A percentile compares a stretch with the other conserved stretches of the same genome.
phyloP scores from a whole-genome alignment of 345 rosid genomes.

The Pelargonium nanum region DNA sequence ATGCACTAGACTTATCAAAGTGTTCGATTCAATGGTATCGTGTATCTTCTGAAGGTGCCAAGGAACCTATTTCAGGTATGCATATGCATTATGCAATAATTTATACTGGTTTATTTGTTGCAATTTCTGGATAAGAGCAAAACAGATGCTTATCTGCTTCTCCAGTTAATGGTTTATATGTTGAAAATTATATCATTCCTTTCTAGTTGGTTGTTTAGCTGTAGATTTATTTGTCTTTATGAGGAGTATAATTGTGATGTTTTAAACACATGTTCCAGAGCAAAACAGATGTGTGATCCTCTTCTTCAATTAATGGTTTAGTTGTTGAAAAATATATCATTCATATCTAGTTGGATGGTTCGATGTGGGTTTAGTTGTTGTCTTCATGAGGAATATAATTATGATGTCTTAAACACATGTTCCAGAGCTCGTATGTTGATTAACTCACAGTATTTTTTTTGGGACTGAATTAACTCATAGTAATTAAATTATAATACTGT shows the following conservation, averaged over 20 bases:
- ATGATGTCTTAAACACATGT: not conserved
- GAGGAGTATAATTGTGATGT: not conserved
- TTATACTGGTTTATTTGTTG: not conserved
- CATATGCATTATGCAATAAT: not conserved
- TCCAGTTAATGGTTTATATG: not conserved
- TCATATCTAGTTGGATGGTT: not conserved
- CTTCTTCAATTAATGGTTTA: not conserved
- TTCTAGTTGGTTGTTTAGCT: not conserved
- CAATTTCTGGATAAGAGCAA: not conserved
- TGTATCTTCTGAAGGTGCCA: conserved; percentile 55
- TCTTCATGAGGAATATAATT: not conserved
- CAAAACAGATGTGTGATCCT: too few relatives aligned
- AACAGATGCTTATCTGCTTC: not conserved
- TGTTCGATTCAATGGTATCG: conserved; percentile 86
- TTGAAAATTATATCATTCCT: not conserved
- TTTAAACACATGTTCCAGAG: not conserved
- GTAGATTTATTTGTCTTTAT: not conserved
- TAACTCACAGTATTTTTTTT: too few relatives aligned
- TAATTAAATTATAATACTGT: too few relatives aligned
- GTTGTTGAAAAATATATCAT: not conserved
- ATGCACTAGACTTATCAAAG: conserved; percentile 59
- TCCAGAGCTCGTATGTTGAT: not conserved
- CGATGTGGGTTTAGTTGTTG: not conserved
- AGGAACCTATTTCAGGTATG: conserved; percentile 83
- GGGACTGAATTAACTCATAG: too few relatives aligned